These are phyloP conservation scores for Aspergillus ochraceoroseus DNA, from an alignment of 2,329 filamentous ascomycete genomes.

Conservation along the genomic window DNA sequence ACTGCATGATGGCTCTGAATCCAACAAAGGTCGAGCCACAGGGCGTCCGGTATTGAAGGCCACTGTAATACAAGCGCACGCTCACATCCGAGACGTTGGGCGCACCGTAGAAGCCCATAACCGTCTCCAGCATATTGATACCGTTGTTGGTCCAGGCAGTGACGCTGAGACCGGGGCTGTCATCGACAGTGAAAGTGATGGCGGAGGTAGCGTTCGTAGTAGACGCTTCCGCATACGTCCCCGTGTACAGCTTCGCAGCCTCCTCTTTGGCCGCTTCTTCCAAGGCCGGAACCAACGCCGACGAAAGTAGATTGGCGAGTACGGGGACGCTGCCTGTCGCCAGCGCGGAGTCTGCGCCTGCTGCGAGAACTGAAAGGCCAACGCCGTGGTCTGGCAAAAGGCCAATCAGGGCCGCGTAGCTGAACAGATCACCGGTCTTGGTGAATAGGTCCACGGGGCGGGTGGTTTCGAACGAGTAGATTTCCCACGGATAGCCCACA, in stretches of 20 bases:
- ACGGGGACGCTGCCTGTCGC: conserved; percentile 8
- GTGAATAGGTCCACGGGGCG: conserved; percentile 24
- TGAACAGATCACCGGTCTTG: conserved; percentile 25
- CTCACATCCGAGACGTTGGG: conserved; percentile 9
- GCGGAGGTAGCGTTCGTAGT: conserved; percentile 20
- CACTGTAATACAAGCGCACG: conserved; percentile 26
- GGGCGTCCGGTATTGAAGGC: too few species aligned
- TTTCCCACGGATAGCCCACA: conserved; percentile 46
- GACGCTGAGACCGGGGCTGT: conserved; percentile 19
- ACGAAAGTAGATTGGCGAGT: conserved; percentile 18
- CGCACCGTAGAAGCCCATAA: conserved; percentile 11
- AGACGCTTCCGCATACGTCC: conserved; percentile 14
- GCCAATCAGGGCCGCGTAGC: conserved; percentile 24
- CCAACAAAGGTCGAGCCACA: conserved; percentile 13
- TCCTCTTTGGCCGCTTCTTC: conserved; percentile 24
- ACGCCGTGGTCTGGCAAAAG: conserved; percentile 26
- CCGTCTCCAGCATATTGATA: conserved; percentile 17
- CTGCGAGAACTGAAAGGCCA: conserved; percentile 24
- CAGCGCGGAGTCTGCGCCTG: conserved; percentile 15
- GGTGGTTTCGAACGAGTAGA: conserved; percentile 22
- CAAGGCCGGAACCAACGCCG: conserved; percentile 18
- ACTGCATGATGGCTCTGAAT: conserved; percentile 18
- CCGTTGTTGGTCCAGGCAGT: conserved; percentile 21
- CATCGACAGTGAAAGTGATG: conserved; percentile 21
- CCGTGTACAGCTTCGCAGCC: conserved; percentile 17